A percentile compares a stretch with the other conserved stretches of the same genome.
phyloP scores from a whole-genome alignment of 768 basidiomycete genomes.

The Lanmaoa pseudosensibilis region DNA sequence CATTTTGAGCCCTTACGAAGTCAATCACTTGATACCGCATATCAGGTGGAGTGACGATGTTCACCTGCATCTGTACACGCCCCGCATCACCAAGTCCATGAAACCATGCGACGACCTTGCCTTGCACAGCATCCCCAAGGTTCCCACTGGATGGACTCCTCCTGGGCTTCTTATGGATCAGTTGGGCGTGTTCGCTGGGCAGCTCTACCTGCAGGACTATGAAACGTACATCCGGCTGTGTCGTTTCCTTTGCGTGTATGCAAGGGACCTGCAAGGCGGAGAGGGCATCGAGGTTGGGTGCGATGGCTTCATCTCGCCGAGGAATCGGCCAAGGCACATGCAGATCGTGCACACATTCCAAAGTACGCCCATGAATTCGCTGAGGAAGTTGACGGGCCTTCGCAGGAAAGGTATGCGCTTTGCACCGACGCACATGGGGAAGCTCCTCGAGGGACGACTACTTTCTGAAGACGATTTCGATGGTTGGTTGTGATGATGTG shows the following conservation, averaged over 20 bases:
- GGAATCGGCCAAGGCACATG: slow-evolving; percentile 10
- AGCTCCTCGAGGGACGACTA: slow-evolving; percentile 32
- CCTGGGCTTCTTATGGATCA: slow-evolving; percentile 10
- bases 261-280: slow-evolving; percentile 12
- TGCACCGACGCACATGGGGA: slow-evolving; percentile 42
- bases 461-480: slow-evolving; percentile 19
- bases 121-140: slow-evolving; percentile 10
- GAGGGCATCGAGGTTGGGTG: slow-evolving; percentile 3
- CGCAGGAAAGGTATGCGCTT: slow-evolving; percentile 44
- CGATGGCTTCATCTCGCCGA: slow-evolving; percentile 25
- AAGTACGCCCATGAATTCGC: slow-evolving; percentile 35
- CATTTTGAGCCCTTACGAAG: slow-evolving; percentile 44
- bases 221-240: slow-evolving; percentile 30
- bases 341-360: slow-evolving; percentile 27
- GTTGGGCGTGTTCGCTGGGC: slow-evolving; percentile 34
- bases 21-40: slow-evolving; percentile 35
- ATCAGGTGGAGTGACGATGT: slow-evolving; percentile 36
- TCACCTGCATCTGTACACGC: slow-evolving; percentile 44
- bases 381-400: slow-evolving; percentile 22
- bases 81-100: slow-evolving; percentile 37
- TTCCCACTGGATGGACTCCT: not conserved
- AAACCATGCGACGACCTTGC: slow-evolving; percentile 37
- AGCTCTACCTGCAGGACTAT: slow-evolving; percentile 32
- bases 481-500: not conserved
- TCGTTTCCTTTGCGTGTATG: slow-evolving; percentile 27